Base-by-base conservation (phyloP, 2,329 filamentous ascomycete genomes). In the Penicillium sp. region DNA sequence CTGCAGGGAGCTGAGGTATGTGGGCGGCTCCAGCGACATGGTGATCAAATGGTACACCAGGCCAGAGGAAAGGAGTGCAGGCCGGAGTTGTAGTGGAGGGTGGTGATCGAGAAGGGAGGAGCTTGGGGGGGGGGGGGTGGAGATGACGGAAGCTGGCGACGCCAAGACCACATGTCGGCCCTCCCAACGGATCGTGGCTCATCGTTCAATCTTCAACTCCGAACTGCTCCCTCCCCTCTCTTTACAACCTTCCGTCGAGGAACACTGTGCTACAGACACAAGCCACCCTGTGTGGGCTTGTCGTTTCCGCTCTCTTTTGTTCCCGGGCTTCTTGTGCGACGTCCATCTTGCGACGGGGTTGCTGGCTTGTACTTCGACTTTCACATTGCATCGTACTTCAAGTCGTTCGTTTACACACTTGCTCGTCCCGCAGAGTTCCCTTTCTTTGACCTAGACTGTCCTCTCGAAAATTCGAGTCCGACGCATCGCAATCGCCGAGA, bases 1-100 rank as follows among this genome's bases (percentile, higher is more conserved):
- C 83, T 97, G 93, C 70, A 97, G 86, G 70, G 92, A 94, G 76
- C 88, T 85, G 68, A 91, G 86, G 80, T 97, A 97, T 62, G 91
- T 91, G 62, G 93, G 93, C 70, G 92, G 91, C 77, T 97, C 93
- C 79, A 96, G 87, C 77, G 93, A 94, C 93, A 97, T 97, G 42
- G 67, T 76, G 67, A 65, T 63, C 35, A 51, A 56, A 49, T 33
- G 19, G 35, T 42, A 51, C 57, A 50, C 24, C 42, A 45, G 59
- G 64, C 57, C 33, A 60, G 60, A 28, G 12, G 53, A 61, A 53
- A 53, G 44, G 57, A 53, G 51, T 54, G 49, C 54, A 53, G 50
- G 58, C 57, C 42, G 61, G 59, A 47, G 53, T 47, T 51, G 33
- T 30, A 58, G 55, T 63, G 59, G 56, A 58, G 4, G 28, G 58